Conservation (phyloP, 2,329 filamentous ascomycete genomes). For the Trichoderma sp. region DNA sequence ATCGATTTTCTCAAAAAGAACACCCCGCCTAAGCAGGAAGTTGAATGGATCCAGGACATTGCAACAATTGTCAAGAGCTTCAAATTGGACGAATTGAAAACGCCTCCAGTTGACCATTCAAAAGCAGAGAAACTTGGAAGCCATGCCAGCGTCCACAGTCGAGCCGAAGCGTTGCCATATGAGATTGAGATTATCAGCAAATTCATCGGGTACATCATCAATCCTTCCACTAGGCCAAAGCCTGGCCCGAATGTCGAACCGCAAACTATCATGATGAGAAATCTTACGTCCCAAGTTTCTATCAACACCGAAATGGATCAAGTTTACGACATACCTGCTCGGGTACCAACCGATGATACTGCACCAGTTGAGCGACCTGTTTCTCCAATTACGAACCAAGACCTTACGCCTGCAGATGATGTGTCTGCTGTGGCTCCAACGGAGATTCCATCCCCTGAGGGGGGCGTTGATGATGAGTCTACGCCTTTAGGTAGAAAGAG, state of each 20-base stretch:
- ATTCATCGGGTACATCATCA: not conserved
- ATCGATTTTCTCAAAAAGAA: conserved; percentile 12
- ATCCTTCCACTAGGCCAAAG: not conserved
- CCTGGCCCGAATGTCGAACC: not conserved
- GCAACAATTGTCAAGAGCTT: not conserved
- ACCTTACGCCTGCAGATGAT: not conserved
- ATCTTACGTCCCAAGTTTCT: not conserved
- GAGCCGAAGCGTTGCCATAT: not conserved
- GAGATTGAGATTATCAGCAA: conserved; percentile 14
- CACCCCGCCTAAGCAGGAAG: not conserved
- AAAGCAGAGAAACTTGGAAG: not conserved
- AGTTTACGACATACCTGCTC: not conserved
- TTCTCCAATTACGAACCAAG: not conserved
- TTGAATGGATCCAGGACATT: conserved; percentile 11
- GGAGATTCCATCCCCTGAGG: not conserved
- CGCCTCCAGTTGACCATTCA: too few relatives aligned
- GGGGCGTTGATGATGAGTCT: not conserved
- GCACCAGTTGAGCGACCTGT: not conserved
- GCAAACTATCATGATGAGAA: not conserved
- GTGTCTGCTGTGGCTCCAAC: not conserved
- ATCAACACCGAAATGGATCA: not conserved
- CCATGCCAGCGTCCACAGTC: not conserved
- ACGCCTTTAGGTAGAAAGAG: not conserved
- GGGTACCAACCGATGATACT: not conserved
- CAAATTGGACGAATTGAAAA: not conserved